These are phyloP conservation scores for Helicosporidium sp. DNA, from an alignment of 139 green algal species.

Conservation along the genomic window DNA sequence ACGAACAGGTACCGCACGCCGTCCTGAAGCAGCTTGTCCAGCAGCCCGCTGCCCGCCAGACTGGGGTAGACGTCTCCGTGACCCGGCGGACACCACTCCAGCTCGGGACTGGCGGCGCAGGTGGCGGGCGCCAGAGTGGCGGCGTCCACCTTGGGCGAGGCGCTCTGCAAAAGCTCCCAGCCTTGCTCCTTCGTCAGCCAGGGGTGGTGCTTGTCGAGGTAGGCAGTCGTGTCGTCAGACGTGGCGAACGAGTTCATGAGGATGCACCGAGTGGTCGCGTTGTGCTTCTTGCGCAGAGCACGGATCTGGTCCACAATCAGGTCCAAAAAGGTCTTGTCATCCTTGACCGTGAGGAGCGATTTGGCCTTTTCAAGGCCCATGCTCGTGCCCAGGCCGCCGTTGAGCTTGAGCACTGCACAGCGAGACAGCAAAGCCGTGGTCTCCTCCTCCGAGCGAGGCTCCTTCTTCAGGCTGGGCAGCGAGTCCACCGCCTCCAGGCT, in stretches of 20 bases:
- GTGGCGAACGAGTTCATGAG: slow-evolving; percentile 85
- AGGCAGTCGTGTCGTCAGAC: slow-evolving; percentile 50
- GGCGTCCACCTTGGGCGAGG: slow-evolving; percentile 61
- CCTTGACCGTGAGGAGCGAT: slow-evolving; percentile 56
- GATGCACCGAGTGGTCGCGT: slow-evolving; percentile 42
- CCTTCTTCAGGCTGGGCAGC: slow-evolving; percentile 37
- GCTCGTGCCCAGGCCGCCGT: slow-evolving; percentile 70
- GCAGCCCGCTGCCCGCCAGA: slow-evolving; percentile 68
- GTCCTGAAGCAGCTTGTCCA: slow-evolving; percentile 45
- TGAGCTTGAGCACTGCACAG: slow-evolving; percentile 80
- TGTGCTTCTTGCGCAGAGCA: slow-evolving; percentile 45
- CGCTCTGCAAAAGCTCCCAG: slow-evolving; percentile 82
- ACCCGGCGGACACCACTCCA: slow-evolving; percentile 76
- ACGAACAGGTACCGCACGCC: slow-evolving; percentile 70
- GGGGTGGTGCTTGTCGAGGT: slow-evolving; percentile 35
- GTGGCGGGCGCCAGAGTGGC: slow-evolving; percentile 38
- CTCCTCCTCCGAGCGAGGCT: too few species aligned
- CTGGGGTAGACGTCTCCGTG: slow-evolving; percentile 87
- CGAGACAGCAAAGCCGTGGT: slow-evolving; percentile 53
- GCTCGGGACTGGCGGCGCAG: slow-evolving; percentile 36
- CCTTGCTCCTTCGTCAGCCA: slow-evolving; percentile 49
- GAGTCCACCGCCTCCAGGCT: slow-evolving; percentile 46
- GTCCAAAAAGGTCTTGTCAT: slow-evolving; percentile 81
- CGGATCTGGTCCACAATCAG: slow-evolving; percentile 84
- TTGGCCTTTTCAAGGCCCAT: slow-evolving; percentile 90